These are phyloP conservation scores for Candida piceae DNA, from an alignment of 805 yeast species.

Conservation along the genomic window DNA sequence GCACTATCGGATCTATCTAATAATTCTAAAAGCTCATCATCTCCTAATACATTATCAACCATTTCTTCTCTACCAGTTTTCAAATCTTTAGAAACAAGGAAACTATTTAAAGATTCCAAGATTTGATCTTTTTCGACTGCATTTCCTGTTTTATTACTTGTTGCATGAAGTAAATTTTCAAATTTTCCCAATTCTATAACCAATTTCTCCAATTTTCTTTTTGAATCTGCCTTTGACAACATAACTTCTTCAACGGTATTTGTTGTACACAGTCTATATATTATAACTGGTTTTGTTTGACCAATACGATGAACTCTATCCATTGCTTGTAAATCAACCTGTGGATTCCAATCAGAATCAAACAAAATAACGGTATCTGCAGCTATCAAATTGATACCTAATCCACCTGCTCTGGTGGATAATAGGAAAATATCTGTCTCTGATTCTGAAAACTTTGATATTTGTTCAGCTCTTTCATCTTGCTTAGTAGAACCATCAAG, in stretches of 20 bases:
- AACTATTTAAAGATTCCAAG: conserved; percentile 33
- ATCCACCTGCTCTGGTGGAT: conserved; percentile 92
- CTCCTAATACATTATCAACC: conserved; percentile 27
- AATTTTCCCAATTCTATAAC: conserved; percentile 66
- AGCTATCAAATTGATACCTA: conserved; percentile 79
- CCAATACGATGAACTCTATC: conserved; percentile 95
- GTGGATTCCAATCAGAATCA: conserved; percentile 98
- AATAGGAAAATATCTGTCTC: conserved; percentile 56
- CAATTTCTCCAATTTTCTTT: conserved; percentile 70
- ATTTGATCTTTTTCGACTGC: conserved; percentile 11
- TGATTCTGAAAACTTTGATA: conserved; percentile 43
- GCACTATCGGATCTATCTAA: conserved; percentile 43
- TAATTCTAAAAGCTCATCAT: conserved; percentile 44
- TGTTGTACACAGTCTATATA: conserved; percentile 70
- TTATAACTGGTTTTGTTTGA: conserved; percentile 75
- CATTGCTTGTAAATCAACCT: conserved; percentile 93
- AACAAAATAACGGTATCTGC: conserved; percentile 89
- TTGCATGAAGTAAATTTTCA: conserved; percentile 30
- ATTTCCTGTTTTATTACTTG: conserved; percentile 6
- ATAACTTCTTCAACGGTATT: conserved; percentile 83
- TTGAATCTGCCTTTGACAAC: conserved; percentile 71
- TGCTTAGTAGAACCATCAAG: conserved; percentile 76
- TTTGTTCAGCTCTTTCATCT: conserved; percentile 58
- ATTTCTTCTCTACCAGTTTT: conserved; percentile 15
- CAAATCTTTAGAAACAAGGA: conserved; percentile 35